phyloP scores from a whole-genome alignment of 1,284 basidiomycete species.

The Cutaneotrichosporon sp. region DNA sequence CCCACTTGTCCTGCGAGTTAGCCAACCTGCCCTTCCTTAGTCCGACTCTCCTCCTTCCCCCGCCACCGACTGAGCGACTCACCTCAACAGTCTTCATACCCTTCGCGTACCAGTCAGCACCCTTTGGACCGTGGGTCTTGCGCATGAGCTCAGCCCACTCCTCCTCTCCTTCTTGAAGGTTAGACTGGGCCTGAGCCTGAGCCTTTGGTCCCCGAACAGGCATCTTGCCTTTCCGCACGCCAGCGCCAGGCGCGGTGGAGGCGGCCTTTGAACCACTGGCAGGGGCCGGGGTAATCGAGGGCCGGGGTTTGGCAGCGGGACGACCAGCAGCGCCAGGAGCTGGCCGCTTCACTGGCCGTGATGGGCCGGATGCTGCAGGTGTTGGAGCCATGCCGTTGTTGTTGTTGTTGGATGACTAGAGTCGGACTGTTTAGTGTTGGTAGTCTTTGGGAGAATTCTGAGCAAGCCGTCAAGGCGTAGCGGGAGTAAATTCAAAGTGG shows the following conservation, averaged over 20 bases:
- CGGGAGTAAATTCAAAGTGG: slow-evolving; percentile 5
- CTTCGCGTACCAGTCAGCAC: slow-evolving; percentile 50
- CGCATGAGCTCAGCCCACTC: slow-evolving; percentile 52
- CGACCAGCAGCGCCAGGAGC: not conserved
- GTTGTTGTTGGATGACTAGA: not conserved
- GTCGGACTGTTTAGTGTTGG: not conserved
- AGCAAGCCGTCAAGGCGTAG: not conserved
- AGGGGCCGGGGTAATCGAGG: not conserved
- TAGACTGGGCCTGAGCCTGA: slow-evolving; percentile 16
- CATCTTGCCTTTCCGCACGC: slow-evolving; percentile 32
- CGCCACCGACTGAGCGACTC: slow-evolving; percentile 21
- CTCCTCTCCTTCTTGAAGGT: slow-evolving; percentile 38
- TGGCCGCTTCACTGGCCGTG: slow-evolving; percentile 11
- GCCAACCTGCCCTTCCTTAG: not conserved
- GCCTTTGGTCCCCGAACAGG: slow-evolving; percentile 21
- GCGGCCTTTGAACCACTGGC: not conserved
- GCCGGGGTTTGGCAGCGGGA: not conserved
- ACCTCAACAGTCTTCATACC: slow-evolving; percentile 59
- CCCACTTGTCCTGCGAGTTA: slow-evolving; percentile 84
- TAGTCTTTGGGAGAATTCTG: not conserved
- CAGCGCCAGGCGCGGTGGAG: not conserved
- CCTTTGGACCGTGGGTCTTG: slow-evolving; percentile 36
- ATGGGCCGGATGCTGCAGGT: slow-evolving; percentile 12
- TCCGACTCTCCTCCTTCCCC: not conserved
- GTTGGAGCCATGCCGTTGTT: slow-evolving; percentile 11